These are phyloP conservation scores for Tricholoma bakamatsutake DNA, from an alignment of 768 basidiomycete species.

Conservation along the genomic window DNA sequence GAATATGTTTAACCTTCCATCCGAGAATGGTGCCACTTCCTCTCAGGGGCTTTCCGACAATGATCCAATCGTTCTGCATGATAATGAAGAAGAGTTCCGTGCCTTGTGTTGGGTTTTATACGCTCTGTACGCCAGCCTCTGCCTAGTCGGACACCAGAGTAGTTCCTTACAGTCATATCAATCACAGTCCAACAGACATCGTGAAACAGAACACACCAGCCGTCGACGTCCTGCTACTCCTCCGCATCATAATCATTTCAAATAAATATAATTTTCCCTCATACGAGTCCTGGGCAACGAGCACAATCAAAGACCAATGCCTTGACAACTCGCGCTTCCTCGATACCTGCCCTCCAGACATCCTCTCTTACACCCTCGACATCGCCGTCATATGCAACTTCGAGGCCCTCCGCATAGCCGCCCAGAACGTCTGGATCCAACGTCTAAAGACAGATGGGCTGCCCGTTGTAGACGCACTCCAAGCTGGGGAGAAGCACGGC, in stretches of 20 bases:
- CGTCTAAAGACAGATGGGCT: background rate
- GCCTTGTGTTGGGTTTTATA: constrained; percentile 16
- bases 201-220: background rate
- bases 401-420: background rate
- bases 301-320: background rate
- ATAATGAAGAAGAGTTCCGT: constrained; percentile 11
- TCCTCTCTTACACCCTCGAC: background rate
- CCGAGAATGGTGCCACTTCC: background rate
- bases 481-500: background rate
- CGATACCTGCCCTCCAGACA: background rate
- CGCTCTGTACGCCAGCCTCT: constrained; percentile 9
- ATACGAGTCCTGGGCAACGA: background rate
- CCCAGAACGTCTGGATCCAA: background rate
- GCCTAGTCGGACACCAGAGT: background rate
- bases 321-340: background rate
- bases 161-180: background rate
- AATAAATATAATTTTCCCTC: constrained; percentile 6
- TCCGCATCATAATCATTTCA: constrained; percentile 7
- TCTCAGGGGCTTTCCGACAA: constrained; percentile 6
- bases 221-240: constrained; percentile 1
- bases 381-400: background rate
- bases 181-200: background rate
- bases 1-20: constrained; percentile 10
- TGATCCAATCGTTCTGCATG: constrained; percentile 10
- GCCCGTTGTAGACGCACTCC: background rate